phyloP scores from a whole-genome alignment of 495 filamentous ascomycete genomes.

The Neurospora pannonica region DNA sequence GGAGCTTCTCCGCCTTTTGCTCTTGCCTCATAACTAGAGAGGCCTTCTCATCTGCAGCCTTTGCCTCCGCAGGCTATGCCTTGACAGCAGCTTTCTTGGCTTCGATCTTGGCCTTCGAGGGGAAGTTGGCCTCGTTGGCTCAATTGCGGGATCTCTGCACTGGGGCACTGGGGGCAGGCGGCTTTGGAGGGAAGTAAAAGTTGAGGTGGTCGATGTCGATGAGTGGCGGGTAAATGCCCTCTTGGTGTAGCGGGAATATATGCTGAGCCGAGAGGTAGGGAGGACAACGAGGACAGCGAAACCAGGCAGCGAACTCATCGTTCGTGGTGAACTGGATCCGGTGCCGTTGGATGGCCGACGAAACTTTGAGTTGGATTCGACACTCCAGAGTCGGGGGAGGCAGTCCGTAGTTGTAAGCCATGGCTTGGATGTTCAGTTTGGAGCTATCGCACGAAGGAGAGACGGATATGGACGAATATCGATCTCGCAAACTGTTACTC shows the following conservation, averaged over 20 bases:
- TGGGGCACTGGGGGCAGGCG: no score
- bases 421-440: neutral
- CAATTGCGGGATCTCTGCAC: no score
- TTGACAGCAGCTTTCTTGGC: neutral
- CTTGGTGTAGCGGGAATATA: no score
- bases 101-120: neutral
- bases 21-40: constrained; percentile 28
- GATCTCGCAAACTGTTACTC: no score
- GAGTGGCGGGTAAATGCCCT: no score
- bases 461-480: no score
- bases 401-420: neutral
- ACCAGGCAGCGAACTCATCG: neutral
- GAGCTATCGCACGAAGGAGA: neutral
- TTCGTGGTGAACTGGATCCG: neutral
- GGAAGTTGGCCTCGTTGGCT: no score
- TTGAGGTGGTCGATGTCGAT: no score
- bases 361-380: neutral
- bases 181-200: no score
- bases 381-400: neutral
- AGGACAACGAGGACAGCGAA: no score
- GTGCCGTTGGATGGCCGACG: neutral
- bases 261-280: no score
- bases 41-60: constrained; percentile 11
- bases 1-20: constrained; percentile 39
- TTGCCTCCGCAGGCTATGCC: constrained; percentile 16